Base-by-base conservation (phyloP, 768 basidiomycete species). In the Jaapia argillacea region DNA sequence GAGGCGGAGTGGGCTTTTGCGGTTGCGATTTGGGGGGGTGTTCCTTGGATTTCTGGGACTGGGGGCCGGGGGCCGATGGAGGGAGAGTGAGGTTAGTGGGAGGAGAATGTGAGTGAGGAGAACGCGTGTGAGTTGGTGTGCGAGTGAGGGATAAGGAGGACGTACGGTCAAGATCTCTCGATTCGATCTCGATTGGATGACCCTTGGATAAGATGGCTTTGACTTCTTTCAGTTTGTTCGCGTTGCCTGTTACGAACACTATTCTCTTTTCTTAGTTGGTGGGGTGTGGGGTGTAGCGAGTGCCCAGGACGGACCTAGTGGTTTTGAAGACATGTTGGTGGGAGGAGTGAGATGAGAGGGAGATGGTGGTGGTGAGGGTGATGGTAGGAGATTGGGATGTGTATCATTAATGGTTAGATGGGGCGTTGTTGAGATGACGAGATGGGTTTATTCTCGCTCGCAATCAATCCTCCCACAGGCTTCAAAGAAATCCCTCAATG, bases 11-110 rank as follows among this genome's bases (percentile, higher is more conserved):
- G 66, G 60, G 91, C 93, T 62, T 99, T 99, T 3, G 81, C 91
- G 21, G 58, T 71, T 1, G 94, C 90, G 7, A 99, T 83, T 58
- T 97, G 88, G 47, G 81, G 76, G 0, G 92, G 97, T 4, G 83
- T 84, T 16, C 94, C 94, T 60, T 99, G 94, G 3, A 98, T 66
- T 60, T 99, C 94, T 2, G 91, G 89, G 24, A 96, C 93, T 97
- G 43, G 31, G 16, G 10, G 31, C 31, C 25, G 26, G 40, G 1
- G 36, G 40, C 33, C 28, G 41, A 23, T 36, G 40, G 21, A n/a
- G 40, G 36, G 14, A 33, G 31, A 10, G 38, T 24, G 38, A n/a
- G n/a, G n/a, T n/a, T 6, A 22, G 21, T 24, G 16, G 31, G 10
- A 33, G 10, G 31, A 33, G 31, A 33, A 33, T 33, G 31, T 16